Evolutionary conservation across 306 rosid species (phyloP), one percentile per base, ranked within the genome.

Genomic region (Datisca glomerata): DNA sequence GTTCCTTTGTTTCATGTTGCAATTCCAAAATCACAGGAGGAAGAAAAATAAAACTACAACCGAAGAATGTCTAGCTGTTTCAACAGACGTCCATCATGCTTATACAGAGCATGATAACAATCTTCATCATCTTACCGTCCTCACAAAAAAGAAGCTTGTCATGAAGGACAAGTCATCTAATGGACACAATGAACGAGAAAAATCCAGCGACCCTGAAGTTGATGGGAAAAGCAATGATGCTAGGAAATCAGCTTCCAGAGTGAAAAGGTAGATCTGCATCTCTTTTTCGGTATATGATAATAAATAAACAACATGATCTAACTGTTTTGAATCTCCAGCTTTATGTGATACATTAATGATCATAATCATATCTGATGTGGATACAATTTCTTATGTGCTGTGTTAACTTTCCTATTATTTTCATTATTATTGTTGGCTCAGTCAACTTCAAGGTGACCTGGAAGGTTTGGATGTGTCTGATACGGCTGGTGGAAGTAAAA

Each of bases 41-140:
- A 85, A 85, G 81, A 80, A 68, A 75, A 80, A 25, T 59, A 85
- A 70, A 59, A 63, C 68, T 45, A 43, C 66, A n/a, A 1, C 51
- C 0, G 69, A 64, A 43, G 71, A 67, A 58, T 44, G 56, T 64
- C 43, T 55, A 12, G 60, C 50, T 63, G 56, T 40, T 55, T 38
- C 68, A 0, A 62, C 51, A 50, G 80, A 33, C 41, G 59, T 19
- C 51, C 75, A 38, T 24, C 28, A 37, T 4, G 15, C 47, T 42
- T 43, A 38, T 47, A 43, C 43, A 8, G 66, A 65, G 41, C 62
- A 68, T 36, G 68, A 65, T 31, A 64, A 57, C 54, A 51, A 60
- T 48, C 56, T 52, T 29, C 61, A 51, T 34, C 6, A 1, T 27
- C 18, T 17, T 48, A 31, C 36, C 1, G 20, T 35, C 59, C 44